These are phyloP conservation scores for Paspalum vaginatum DNA, from an alignment of 176 grass and related monocot species.

Conservation along the genomic window DNA sequence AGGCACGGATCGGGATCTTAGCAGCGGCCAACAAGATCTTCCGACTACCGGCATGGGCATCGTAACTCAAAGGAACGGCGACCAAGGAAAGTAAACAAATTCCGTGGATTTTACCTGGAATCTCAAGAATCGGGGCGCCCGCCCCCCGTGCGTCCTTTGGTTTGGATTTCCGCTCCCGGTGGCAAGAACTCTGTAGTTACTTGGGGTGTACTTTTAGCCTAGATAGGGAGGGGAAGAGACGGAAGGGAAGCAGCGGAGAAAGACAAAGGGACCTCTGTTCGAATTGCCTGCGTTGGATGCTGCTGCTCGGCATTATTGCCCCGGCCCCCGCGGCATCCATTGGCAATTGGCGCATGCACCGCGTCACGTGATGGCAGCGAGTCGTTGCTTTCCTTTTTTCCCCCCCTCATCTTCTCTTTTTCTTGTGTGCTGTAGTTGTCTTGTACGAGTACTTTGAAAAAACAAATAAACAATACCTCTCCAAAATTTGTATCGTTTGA, in stretches of 20 bases:
- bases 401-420: neutral
- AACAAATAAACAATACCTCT: too few relatives aligned
- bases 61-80: neutral
- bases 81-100: neutral
- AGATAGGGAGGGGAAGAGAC: neutral
- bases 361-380: constrained; percentile 1
- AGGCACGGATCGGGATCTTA: constrained; percentile 20
- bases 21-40: neutral
- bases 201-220: too few relatives aligned
- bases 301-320: neutral
- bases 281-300: constrained; percentile 6
- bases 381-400: neutral
- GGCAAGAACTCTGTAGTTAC: neutral
- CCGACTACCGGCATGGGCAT: neutral
- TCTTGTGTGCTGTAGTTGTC: neutral
- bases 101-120: constrained; percentile 33
- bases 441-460: too few relatives aligned
- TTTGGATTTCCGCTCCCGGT: constrained; percentile 13
- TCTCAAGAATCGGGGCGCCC: neutral
- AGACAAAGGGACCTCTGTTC: constrained; percentile 26
- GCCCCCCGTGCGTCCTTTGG: neutral
- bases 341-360: neutral
- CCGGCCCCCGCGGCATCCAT: neutral
- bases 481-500: too few relatives aligned
- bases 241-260: constrained; percentile 1